A percentile compares a stretch with the other conserved stretches of the same genome.
These are phyloP conservation scores for Cryptomeria japonica DNA, from an alignment of 75 land plant genomes.

Conservation along the genomic window DNA sequence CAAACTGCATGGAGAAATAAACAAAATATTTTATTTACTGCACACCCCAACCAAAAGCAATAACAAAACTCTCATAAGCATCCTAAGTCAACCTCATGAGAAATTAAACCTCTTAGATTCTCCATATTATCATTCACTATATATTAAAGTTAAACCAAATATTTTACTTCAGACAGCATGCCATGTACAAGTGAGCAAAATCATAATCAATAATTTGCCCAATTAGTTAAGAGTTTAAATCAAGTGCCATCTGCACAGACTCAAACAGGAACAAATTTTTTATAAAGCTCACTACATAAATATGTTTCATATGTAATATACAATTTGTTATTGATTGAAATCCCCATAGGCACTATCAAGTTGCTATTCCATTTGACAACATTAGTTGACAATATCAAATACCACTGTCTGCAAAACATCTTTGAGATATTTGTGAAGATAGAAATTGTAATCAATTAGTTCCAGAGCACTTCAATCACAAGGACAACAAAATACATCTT, in stretches of 20 bases:
- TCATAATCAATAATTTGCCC: background rate
- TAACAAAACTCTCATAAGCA: background rate
- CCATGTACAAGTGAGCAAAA: background rate
- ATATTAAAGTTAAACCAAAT: background rate
- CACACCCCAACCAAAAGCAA: background rate
- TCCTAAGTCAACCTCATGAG: background rate
- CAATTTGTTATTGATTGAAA: background rate
- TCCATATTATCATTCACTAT: background rate
- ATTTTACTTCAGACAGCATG: background rate
- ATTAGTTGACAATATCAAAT: background rate
- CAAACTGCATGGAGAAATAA: conserved; percentile 52
- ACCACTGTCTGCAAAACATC: background rate
- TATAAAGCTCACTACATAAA: background rate
- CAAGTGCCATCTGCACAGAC: background rate
- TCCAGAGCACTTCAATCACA: background rate
- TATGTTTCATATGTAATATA: background rate
- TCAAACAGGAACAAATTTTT: background rate
- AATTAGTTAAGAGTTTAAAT: background rate
- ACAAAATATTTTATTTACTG: background rate
- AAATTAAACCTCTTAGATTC: background rate
- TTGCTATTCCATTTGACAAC: background rate
- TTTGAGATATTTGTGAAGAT: background rate
- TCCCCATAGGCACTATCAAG: background rate
- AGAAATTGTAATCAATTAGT: background rate
- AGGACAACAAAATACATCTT: background rate